phyloP scores from a whole-genome alignment of 148 eudicot species.

The Fagopyrum homotropicum region DNA sequence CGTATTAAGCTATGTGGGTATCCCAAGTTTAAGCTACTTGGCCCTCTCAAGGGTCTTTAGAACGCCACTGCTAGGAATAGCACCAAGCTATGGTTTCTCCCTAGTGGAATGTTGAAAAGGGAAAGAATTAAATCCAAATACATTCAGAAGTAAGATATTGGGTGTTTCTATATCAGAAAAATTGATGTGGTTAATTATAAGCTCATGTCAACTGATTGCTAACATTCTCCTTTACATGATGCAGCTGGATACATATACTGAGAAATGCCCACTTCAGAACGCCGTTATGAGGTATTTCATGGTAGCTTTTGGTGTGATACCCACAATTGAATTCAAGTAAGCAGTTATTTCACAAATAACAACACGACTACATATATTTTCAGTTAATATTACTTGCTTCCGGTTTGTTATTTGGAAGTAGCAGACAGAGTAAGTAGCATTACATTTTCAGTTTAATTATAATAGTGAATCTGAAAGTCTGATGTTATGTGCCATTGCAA shows the following conservation, averaged over 20 bases:
- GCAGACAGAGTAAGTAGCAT: not conserved
- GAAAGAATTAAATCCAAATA: conserved; percentile 47
- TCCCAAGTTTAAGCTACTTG: conserved; percentile 42
- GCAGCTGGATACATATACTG: too few species aligned
- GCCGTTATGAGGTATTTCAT: conserved; percentile 15
- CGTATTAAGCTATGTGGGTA: conserved; percentile 41
- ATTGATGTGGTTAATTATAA: too few species aligned
- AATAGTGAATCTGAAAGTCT: not conserved
- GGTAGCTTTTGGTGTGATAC: conserved; percentile 38
- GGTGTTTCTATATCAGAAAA: too few species aligned
- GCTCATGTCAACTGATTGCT: too few species aligned
- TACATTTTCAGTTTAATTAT: not conserved
- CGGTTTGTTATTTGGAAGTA: not conserved
- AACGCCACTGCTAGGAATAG: conserved; percentile 45
- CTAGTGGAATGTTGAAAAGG: conserved; percentile 73
- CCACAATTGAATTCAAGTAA: conserved; percentile 45
- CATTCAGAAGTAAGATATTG: conserved; percentile 29
- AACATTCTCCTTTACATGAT: too few species aligned
- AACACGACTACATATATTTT: not conserved
- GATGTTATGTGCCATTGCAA: not conserved
- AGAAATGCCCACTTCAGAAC: too few species aligned
- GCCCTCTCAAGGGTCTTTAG: conserved; percentile 42
- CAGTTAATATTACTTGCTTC: not conserved
- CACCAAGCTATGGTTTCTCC: conserved; percentile 38
- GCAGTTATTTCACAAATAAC: not conserved